These are phyloP conservation scores for Trypethelium eluteriae DNA, from an alignment of 495 filamentous ascomycete genomes.

Conservation along the genomic window DNA sequence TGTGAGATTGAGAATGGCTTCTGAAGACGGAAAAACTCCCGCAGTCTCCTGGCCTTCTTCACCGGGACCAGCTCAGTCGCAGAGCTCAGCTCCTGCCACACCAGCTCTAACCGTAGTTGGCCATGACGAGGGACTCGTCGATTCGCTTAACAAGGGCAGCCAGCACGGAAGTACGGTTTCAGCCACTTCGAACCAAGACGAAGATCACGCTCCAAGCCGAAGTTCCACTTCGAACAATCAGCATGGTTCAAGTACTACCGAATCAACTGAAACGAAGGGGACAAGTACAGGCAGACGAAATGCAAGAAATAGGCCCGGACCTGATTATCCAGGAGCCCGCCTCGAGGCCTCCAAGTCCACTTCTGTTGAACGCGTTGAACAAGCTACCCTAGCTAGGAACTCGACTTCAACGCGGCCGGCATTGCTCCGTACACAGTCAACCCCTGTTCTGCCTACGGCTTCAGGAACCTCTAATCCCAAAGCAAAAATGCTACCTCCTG, in stretches of 20 bases:
- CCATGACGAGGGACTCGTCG: not conserved
- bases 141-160: not conserved
- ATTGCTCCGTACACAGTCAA: not conserved
- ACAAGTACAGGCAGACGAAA: not conserved
- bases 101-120: not conserved
- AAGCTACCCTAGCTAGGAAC: too few species aligned
- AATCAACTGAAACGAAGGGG: not conserved
- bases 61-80: not conserved
- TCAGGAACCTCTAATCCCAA: not conserved
- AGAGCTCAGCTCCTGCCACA: not conserved
- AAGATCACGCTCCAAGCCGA: not conserved
- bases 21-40: not conserved
- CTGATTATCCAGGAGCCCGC: too few species aligned
- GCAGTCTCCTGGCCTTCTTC: not conserved
- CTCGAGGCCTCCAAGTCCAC: too few species aligned
- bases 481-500: not conserved
- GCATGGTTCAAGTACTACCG: not conserved
- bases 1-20: not conserved
- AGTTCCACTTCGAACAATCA: not conserved
- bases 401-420: too few species aligned
- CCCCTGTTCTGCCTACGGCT: not conserved
- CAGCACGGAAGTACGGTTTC: not conserved
- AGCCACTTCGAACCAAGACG: not conserved
- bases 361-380: too few species aligned
- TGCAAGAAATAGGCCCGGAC: not conserved